Evolutionary conservation across 108 stramenopile genomes (phyloP).

Genomic region (Nitzschia putrida): DNA sequence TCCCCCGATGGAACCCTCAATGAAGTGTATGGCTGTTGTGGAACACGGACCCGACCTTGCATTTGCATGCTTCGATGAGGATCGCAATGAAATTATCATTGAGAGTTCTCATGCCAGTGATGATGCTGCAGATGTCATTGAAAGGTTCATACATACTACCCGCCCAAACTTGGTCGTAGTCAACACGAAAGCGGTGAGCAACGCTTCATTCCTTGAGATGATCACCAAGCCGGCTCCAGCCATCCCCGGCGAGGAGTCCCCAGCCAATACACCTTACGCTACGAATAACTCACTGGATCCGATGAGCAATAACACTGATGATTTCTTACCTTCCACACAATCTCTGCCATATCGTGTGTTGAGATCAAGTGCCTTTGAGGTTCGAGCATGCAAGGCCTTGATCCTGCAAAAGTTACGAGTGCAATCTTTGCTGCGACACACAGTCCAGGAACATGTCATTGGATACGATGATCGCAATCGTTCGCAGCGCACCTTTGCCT

Average conservation of each 20-base stretch:
- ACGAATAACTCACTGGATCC: background rate
- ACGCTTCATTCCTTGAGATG: conserved; percentile 35
- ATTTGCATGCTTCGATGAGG: conserved; percentile 80
- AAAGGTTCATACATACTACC: conserved; percentile 47
- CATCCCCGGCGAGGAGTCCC: conserved; percentile 5
- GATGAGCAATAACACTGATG: background rate
- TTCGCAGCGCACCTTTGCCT: conserved; percentile 21
- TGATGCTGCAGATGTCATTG: conserved; percentile 58
- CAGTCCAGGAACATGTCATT: conserved; percentile 5
- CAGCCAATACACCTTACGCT: background rate
- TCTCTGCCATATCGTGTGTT: conserved; percentile 77
- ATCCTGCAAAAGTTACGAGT: conserved; percentile 82
- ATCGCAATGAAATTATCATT: conserved; percentile 67
- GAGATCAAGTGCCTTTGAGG: conserved; percentile 71
- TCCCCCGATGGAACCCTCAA: conserved; percentile 47
- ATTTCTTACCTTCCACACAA: conserved; percentile 3
- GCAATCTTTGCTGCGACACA: conserved; percentile 47
- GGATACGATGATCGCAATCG: conserved; percentile 16
- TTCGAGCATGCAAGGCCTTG: conserved; percentile 54
- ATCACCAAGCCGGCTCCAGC: conserved; percentile 26
- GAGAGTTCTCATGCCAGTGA: conserved; percentile 47
- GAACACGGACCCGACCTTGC: conserved; percentile 65
- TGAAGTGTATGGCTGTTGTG: conserved; percentile 62
- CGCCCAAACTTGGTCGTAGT: conserved; percentile 74
- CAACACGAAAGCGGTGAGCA: conserved; percentile 30